These are phyloP conservation scores for Paecilomyces sp. DNA, from an alignment of 2,329 filamentous ascomycete species.

Conservation along the genomic window DNA sequence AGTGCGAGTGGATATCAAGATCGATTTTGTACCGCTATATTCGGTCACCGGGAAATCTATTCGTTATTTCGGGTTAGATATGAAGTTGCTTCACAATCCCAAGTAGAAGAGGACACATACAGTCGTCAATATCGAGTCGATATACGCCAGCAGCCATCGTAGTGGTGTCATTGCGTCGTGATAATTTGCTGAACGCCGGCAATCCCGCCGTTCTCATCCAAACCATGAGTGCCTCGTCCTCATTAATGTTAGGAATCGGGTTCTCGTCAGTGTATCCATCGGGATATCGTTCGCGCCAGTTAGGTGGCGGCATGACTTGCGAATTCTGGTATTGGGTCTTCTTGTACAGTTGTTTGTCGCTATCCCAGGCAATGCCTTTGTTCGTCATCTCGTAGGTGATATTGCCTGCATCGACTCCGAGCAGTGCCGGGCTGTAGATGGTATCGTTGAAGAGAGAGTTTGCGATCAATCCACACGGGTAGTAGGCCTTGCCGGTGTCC, in stretches of 20 bases:
- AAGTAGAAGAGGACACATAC: conserved; percentile 49
- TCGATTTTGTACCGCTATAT: conserved; percentile 82
- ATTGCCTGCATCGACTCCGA: conserved; percentile 42
- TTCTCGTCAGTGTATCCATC: conserved; percentile 59
- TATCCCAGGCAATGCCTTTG: conserved; percentile 75
- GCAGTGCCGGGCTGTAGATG: conserved; percentile 58
- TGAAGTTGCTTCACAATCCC: not conserved
- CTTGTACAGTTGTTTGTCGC: conserved; percentile 74
- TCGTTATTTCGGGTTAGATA: not conserved
- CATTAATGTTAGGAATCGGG: conserved; percentile 63
- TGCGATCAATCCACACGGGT: conserved; percentile 91
- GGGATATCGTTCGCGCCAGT: conserved; percentile 69
- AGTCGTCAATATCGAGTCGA: conserved; percentile 65
- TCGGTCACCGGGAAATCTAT: conserved; percentile 71
- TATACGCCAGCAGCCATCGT: conserved; percentile 67
- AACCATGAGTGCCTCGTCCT: conserved; percentile 83
- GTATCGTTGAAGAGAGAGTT: conserved; percentile 98
- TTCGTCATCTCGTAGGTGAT: conserved; percentile 68
- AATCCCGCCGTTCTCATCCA: conserved; percentile 98
- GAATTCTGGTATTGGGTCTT: conserved; percentile 56
- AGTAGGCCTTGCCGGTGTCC: conserved; percentile 62
- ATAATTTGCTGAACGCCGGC: conserved; percentile 90
- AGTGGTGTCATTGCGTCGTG: conserved; percentile 68
- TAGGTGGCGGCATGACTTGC: conserved; percentile 73
- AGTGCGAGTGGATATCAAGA: conserved; percentile 81